These are phyloP conservation scores for Diaporthe citri DNA, from an alignment of 2,329 filamentous ascomycete species.

Conservation along the genomic window DNA sequence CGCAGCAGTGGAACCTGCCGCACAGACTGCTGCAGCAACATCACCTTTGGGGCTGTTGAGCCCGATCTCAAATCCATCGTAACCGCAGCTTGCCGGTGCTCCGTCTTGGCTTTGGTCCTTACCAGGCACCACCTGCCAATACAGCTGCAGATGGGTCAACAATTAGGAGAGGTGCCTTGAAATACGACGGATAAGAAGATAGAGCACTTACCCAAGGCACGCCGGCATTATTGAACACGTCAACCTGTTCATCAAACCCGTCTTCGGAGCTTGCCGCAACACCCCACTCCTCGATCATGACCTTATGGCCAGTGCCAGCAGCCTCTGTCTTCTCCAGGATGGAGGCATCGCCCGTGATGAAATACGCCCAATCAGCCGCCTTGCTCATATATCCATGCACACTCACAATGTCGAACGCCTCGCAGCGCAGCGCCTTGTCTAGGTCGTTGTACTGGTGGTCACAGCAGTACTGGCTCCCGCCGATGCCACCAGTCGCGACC, in stretches of 20 bases:
- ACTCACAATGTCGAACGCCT: background rate
- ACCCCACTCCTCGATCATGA: constrained; percentile 5
- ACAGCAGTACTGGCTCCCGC: constrained; percentile 13
- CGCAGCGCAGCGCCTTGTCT: constrained; percentile 8
- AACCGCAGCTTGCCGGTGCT: constrained; percentile 15
- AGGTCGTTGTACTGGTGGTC: constrained; percentile 12
- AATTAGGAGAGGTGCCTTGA: background rate
- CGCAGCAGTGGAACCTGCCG: background rate
- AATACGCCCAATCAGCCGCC: constrained; percentile 7
- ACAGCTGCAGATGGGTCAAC: background rate
- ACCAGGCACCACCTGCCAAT: constrained; percentile 11
- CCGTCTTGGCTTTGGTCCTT: constrained; percentile 10
- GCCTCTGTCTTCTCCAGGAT: background rate
- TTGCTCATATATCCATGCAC: constrained; percentile 13
- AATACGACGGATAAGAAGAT: background rate
- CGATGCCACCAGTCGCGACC: constrained; percentile 7
- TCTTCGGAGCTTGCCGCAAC: constrained; percentile 2
- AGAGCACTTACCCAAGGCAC: background rate
- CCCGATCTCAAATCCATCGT: constrained; percentile 19
- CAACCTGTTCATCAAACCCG: background rate
- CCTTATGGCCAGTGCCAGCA: background rate
- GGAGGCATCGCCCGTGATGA: constrained; percentile 5
- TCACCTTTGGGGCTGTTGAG: background rate
- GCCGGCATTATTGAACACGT: background rate
- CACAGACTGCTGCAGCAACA: background rate